Base-by-base conservation (phyloP, 352 stramenopile genomes). In the Bremia lactucae region DNA sequence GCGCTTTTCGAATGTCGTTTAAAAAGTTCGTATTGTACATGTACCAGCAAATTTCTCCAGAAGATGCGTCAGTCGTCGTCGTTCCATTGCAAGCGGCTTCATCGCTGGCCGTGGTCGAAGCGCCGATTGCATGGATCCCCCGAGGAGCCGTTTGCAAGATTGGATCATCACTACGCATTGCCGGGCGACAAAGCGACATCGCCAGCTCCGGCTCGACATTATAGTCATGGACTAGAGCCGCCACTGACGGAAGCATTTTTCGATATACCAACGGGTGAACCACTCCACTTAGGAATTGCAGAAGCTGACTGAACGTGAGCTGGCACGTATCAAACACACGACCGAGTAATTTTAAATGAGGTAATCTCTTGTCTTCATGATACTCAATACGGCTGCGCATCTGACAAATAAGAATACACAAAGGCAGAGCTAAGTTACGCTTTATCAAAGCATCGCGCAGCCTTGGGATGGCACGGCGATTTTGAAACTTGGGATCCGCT, bases 381-480 rank as follows among this genome's bases (percentile, higher is more conserved):
- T 80, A 85, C 51, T 90, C 77, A 45, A 93, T 93, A 29, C 72
- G 74, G 46, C 73, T 82, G 31, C 80, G 77, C 58, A 90, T 85
- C 55, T 93, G 80, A 26, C 77, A 87, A 41, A 93, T 93, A 7
- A 90, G 22, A 2, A 90, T 59, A 25, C 69, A 87, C 35, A 93
- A 45, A 10, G 80, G 80, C 13, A 89, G 55, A 1, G 76, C 80
- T 29, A 93, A 44, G 33, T 87, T 59, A 13, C 73, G 64, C 53
- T 93, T 93, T 34, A 90, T 76, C 1, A 93, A 51, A 33, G 80
- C 79, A 47, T 93, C 78, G n/a, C 80, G 75, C 11, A 93, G 49
- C 2, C 73, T 73, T 1, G 77, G 77, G 28, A 93, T 85, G 10
- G 80, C 80, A 14, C 78, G 72, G 7, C 79, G 74, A 51, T 93